phyloP scores from a whole-genome alignment of 1,284 basidiomycete species.

The Golubevia sp. region DNA sequence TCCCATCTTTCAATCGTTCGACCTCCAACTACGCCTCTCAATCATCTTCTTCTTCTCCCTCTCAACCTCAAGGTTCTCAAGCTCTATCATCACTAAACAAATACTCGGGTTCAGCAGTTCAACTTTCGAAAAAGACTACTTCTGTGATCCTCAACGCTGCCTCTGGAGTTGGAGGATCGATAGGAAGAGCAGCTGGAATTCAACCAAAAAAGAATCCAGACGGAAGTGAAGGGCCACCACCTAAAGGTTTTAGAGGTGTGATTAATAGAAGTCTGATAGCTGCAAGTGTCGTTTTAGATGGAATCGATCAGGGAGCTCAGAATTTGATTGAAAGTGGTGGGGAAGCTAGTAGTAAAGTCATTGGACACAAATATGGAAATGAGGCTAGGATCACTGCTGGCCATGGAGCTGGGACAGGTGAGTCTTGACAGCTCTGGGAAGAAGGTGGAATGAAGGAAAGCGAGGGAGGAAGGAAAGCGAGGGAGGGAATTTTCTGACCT shows the following conservation, averaged over 20 bases:
- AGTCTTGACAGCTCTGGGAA: no score
- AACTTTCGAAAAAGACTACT: constrained; percentile 28
- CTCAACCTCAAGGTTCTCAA: constrained; percentile 18
- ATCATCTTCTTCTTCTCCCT: constrained; percentile 15
- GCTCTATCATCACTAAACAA: constrained; percentile 13
- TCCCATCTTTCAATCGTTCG: constrained; percentile 14
- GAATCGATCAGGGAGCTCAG: constrained; percentile 33
- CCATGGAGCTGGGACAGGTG: constrained; percentile 2
- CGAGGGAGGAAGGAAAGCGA: background rate
- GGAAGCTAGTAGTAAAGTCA: constrained; percentile 28
- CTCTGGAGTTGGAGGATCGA: constrained; percentile 31
- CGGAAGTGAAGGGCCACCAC: constrained; percentile 29
- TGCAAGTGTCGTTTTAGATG: constrained; percentile 37
- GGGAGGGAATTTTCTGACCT: background rate
- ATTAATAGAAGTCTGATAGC: constrained; percentile 45
- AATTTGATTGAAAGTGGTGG: constrained; percentile 25
- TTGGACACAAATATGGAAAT: constrained; percentile 39
- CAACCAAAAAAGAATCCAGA: constrained; percentile 33
- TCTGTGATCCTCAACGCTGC: constrained; percentile 30
- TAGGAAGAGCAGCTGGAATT: constrained; percentile 41
- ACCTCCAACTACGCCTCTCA: constrained; percentile 8
- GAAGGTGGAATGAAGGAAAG: background rate
- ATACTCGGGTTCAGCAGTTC: constrained; percentile 27
- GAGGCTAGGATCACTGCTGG: constrained; percentile 33
- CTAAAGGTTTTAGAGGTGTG: constrained; percentile 34